phyloP scores from a whole-genome alignment of 2,329 filamentous ascomycete species.

The Chalaropsis ovoidea region DNA sequence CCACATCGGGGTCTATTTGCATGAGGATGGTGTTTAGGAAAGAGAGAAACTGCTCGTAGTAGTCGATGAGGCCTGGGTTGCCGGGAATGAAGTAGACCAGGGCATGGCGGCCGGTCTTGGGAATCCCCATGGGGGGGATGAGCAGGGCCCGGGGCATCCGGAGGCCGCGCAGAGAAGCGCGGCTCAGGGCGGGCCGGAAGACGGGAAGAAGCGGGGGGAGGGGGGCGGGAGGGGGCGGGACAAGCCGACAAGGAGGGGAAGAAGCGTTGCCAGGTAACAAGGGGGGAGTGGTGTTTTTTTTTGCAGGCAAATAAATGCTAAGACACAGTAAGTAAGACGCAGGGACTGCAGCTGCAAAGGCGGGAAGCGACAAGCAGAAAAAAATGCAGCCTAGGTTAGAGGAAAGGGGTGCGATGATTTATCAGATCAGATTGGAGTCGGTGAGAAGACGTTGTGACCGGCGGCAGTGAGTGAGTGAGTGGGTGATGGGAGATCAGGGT shows the following conservation, averaged over 20 bases:
- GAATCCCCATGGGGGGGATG: conserved; percentile 30
- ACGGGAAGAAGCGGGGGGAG: background rate
- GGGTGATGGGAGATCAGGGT: background rate
- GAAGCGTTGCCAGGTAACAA: background rate
- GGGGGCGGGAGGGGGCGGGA: background rate
- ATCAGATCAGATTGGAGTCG: conserved; percentile 11
- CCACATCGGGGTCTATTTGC: conserved; percentile 35
- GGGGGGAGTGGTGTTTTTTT: background rate
- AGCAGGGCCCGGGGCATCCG: conserved; percentile 21
- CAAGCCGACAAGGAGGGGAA: background rate
- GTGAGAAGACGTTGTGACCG: background rate
- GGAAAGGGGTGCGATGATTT: background rate
- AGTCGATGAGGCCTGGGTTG: conserved; percentile 65
- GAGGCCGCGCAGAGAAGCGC: conserved; percentile 23
- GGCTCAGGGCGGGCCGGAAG: conserved; percentile 17
- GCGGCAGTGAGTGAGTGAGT: background rate
- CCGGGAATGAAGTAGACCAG: conserved; percentile 66
- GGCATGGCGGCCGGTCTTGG: conserved; percentile 30
- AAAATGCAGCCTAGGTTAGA: background rate
- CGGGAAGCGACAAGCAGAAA: background rate
- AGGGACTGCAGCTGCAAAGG: conserved; percentile 24
- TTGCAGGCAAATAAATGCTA: background rate
- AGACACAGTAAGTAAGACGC: background rate
- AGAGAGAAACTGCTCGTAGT: conserved; percentile 59
- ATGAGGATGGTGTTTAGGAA: conserved; percentile 47